phyloP scores from a whole-genome alignment of 139 green algal species.

The Volvox reticuliferus region DNA sequence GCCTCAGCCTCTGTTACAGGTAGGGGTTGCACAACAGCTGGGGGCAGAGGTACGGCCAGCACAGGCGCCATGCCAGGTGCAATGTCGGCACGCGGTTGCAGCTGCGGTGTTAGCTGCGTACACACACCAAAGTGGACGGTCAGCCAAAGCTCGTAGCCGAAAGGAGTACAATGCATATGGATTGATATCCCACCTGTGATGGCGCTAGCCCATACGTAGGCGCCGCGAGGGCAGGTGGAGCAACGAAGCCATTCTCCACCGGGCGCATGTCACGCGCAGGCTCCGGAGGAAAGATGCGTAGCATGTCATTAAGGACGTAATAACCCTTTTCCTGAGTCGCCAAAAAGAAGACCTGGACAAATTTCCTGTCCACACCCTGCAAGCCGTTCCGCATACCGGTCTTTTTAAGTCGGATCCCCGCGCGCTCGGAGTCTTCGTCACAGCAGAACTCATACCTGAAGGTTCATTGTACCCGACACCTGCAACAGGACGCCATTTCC shows the following conservation, averaged over 20 bases:
- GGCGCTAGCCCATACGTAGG: not conserved
- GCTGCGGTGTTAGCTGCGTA: not conserved
- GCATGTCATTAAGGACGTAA: constrained; percentile 94
- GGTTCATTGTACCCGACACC: constrained; percentile 76
- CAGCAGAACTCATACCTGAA: constrained; percentile 52
- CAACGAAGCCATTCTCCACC: constrained; percentile 41
- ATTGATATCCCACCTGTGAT: not conserved
- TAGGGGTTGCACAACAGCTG: not conserved
- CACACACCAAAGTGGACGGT: not conserved
- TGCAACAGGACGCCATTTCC: constrained; percentile 84
- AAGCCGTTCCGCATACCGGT: not conserved
- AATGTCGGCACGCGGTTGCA: constrained; percentile 15
- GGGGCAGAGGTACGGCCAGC: not conserved
- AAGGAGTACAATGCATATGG: not conserved
- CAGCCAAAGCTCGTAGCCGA: not conserved
- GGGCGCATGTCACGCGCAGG: not conserved
- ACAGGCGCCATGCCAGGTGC: not conserved
- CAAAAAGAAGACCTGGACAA: constrained; percentile 95
- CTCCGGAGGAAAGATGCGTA: constrained; percentile 74
- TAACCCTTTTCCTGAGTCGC: constrained; percentile 91
- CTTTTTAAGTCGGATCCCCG: not conserved
- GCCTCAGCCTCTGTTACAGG: not conserved
- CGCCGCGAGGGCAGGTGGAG: not conserved
- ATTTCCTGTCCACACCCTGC: constrained; percentile 70
- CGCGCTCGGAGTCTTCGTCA: not conserved